Percentiles rank a stretch among this genome's conserved stretches.
Evolutionary conservation across 164 flowering plant genomes (phyloP).

Genomic region (Umbellularia californica): DNA sequence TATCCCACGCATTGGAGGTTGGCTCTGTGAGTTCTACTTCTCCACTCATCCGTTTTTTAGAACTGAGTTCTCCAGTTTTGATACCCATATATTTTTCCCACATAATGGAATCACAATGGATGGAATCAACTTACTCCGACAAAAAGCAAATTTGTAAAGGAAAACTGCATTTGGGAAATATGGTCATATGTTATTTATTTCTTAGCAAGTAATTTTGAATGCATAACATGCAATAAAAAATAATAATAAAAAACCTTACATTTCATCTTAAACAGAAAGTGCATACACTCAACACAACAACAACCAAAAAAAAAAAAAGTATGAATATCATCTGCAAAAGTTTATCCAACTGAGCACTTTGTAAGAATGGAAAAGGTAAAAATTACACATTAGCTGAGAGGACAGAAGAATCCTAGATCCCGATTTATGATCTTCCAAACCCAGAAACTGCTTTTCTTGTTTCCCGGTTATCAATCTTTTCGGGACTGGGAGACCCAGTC

Average conservation of each 20-base stretch:
- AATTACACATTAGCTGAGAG: conserved; percentile 5
- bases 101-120: background rate
- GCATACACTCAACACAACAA: conserved; percentile 1
- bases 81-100: no score
- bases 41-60: no score
- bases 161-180: conserved; percentile 6
- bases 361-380: background rate
- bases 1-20: no score
- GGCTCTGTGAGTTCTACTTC: no score
- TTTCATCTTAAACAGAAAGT: background rate
- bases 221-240: background rate
- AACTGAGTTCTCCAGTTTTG: no score
- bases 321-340: background rate
- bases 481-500: conserved; percentile 82
- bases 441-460: conserved; percentile 53
- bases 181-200: conserved; percentile 1
- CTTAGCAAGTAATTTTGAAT: conserved; percentile 1
- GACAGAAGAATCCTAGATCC: conserved; percentile 7
- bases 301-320: background rate
- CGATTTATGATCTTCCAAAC: conserved; percentile 53
- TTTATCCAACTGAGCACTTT: conserved; percentile 2
- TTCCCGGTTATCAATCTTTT: conserved; percentile 48
- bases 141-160: conserved; percentile 7
- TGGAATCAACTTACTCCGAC: background rate
- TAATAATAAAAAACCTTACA: background rate